phyloP scores from a whole-genome alignment of 225 moss, liverwort and hornwort genomes.

The Bryum argenteum region DNA sequence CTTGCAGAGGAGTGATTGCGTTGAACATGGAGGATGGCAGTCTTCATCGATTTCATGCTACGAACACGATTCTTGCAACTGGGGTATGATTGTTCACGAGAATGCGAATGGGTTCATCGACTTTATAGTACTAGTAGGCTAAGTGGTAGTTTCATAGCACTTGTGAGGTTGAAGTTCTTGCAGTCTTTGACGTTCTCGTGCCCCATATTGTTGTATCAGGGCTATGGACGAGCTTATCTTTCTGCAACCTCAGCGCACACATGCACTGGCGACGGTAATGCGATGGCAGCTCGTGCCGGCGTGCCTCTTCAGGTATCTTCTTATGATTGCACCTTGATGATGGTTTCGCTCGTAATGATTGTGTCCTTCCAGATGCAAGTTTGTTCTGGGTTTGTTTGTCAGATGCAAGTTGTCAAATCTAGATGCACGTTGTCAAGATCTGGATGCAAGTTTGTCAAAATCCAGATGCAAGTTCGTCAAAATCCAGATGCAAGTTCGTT shows the following conservation, averaged over 20 bases:
- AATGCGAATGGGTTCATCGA: not conserved
- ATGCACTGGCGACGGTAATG: constrained; percentile 97
- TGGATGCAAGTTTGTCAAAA: too few species aligned
- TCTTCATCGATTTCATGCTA: constrained; percentile 81
- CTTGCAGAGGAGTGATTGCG: constrained; percentile 90
- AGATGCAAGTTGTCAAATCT: too few species aligned
- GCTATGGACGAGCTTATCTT: constrained; percentile 92
- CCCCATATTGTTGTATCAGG: constrained; percentile 40
- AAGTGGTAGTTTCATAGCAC: not conserved
- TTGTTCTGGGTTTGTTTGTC: too few species aligned
- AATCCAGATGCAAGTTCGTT: too few species aligned
- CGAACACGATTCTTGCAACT: constrained; percentile 87
- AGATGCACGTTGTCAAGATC: too few species aligned
- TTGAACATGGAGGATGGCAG: constrained; percentile 98
- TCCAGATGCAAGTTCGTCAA: too few species aligned
- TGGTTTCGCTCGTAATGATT: too few species aligned
- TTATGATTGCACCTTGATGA: too few species aligned
- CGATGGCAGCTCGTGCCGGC: constrained; percentile 91
- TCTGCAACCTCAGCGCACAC: constrained; percentile 98
- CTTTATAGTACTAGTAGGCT: not conserved
- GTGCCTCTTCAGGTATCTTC: constrained; percentile 70
- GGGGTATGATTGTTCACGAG: constrained; percentile 50
- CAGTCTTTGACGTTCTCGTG: not conserved
- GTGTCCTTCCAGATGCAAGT: too few species aligned
- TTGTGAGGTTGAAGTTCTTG: not conserved